phyloP scores from a whole-genome alignment of 805 yeast species.

The Suhomyces sp. region DNA sequence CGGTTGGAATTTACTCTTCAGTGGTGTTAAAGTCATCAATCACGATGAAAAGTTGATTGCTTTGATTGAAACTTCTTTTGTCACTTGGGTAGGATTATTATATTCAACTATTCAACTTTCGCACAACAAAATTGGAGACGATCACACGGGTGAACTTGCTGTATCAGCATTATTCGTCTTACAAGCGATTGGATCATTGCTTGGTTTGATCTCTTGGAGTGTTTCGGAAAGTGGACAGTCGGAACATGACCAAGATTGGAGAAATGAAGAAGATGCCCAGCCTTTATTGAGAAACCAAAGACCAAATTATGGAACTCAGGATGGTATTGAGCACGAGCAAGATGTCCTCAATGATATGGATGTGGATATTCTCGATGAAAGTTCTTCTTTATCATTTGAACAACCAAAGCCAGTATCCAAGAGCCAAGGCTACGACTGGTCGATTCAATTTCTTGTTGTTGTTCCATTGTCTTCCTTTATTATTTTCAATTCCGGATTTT shows the following conservation, averaged over 20 bases:
- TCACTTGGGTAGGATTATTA: slow-evolving; percentile 58
- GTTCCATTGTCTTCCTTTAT: slow-evolving; percentile 65
- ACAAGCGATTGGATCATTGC: slow-evolving; percentile 45
- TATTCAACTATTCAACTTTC: slow-evolving; percentile 47
- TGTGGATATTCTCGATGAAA: slow-evolving; percentile 1
- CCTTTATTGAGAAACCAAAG: slow-evolving; percentile 28
- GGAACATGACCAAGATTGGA: no score
- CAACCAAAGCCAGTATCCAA: slow-evolving; percentile 28
- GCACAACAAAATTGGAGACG: slow-evolving; percentile 39
- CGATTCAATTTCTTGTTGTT: slow-evolving; percentile 63
- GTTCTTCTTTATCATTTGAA: slow-evolving; percentile 19
- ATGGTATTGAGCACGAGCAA: slow-evolving; percentile 15
- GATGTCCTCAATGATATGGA: slow-evolving; percentile 10
- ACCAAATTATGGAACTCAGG: slow-evolving; percentile 8
- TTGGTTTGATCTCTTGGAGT: slow-evolving; percentile 54
- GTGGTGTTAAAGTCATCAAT: slow-evolving; percentile 30
- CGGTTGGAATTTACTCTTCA: slow-evolving; percentile 34
- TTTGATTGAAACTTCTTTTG: slow-evolving; percentile 51
- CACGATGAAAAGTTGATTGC: slow-evolving; percentile 59
- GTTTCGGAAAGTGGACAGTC: slow-evolving; percentile 20
- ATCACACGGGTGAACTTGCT: slow-evolving; percentile 55
- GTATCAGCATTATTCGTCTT: slow-evolving; percentile 47
- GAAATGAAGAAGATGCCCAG: slow-evolving; percentile 23
- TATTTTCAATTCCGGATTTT: slow-evolving; percentile 53
- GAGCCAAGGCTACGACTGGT: slow-evolving; percentile 68